phyloP scores from a whole-genome alignment of 331 rosid species.

The Pyrus hybrid region DNA sequence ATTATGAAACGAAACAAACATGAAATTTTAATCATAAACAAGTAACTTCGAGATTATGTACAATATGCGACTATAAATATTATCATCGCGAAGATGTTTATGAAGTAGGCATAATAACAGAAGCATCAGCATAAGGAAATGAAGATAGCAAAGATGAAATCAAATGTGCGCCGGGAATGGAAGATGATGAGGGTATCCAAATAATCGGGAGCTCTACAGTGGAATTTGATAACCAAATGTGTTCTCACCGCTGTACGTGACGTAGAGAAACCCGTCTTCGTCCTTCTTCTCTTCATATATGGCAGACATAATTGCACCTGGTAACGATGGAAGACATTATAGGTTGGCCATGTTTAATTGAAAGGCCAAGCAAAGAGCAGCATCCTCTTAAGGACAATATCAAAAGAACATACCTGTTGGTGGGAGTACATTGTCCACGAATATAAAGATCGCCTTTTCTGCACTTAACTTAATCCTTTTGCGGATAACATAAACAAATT shows the following conservation, averaged over 20 bases:
- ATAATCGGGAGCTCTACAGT: constrained; percentile 15
- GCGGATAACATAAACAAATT: constrained; percentile 84
- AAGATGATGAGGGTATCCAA: background rate
- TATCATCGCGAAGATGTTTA: constrained; percentile 21
- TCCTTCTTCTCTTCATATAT: constrained; percentile 91
- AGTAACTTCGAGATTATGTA: constrained; percentile 12
- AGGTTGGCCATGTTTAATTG: background rate
- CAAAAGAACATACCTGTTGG: constrained; percentile 49
- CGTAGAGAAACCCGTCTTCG: constrained; percentile 85
- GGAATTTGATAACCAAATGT: constrained; percentile 49
- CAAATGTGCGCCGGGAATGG: background rate
- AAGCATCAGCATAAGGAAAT: constrained; percentile 15
- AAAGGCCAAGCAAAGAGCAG: constrained; percentile 2
- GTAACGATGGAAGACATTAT: constrained; percentile 4
- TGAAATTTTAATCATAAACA: constrained; percentile 15
- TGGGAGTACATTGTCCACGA: constrained; percentile 68
- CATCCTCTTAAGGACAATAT: background rate
- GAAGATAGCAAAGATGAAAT: constrained; percentile 4
- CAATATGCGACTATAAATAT: constrained; percentile 32
- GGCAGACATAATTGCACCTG: constrained; percentile 87
- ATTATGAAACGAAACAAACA: background rate
- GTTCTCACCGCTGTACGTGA: constrained; percentile 83
- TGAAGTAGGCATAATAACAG: constrained; percentile 21
- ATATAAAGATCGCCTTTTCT: constrained; percentile 42
- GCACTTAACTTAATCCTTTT: constrained; percentile 82